Percentiles rank a stretch among this genome's conserved stretches.
Evolutionary conservation across 768 basidiomycete genomes (phyloP).

Genomic region (Trametes cingulata): DNA sequence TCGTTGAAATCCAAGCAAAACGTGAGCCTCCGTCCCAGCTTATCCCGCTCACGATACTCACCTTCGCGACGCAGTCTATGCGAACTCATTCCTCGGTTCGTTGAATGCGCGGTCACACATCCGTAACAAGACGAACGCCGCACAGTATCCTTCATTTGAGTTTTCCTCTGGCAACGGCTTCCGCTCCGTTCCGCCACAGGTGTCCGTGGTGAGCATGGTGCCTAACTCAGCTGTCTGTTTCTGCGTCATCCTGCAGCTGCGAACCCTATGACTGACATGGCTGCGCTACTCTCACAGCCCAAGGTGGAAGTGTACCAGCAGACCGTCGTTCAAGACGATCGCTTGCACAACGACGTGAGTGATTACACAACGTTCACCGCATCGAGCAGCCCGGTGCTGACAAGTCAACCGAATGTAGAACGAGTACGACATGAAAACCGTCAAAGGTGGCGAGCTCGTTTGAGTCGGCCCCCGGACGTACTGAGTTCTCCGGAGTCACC

Average conservation of each 20-base stretch:
- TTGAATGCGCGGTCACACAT: conserved; percentile 15
- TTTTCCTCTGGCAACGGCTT: conserved; percentile 1
- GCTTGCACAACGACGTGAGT: not conserved
- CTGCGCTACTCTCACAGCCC: not conserved
- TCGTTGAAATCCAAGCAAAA: not conserved
- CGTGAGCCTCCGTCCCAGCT: not conserved
- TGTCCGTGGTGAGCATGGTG: not conserved
- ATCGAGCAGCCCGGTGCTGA: not conserved
- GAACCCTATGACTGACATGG: not conserved
- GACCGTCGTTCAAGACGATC: not conserved
- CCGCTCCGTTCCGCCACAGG: not conserved
- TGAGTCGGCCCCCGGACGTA: too few relatives aligned
- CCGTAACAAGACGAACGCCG: conserved; percentile 3
- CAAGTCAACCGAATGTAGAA: not conserved
- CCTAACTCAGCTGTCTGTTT: not conserved
- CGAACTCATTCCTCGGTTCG: conserved; percentile 17
- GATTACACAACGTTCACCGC: not conserved
- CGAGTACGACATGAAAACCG: not conserved
- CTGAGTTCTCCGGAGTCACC: too few relatives aligned
- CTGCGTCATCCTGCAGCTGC: not conserved
- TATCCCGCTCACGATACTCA: not conserved
- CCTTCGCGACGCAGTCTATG: not conserved
- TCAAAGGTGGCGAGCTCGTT: not conserved
- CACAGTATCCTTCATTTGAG: conserved; percentile 9
- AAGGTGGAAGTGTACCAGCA: conserved; percentile 1